A percentile compares a stretch with the other conserved stretches of the same genome.
phyloP scores from a whole-genome alignment of 2,329 filamentous ascomycete genomes.

The Lachnellula subtilissima region DNA sequence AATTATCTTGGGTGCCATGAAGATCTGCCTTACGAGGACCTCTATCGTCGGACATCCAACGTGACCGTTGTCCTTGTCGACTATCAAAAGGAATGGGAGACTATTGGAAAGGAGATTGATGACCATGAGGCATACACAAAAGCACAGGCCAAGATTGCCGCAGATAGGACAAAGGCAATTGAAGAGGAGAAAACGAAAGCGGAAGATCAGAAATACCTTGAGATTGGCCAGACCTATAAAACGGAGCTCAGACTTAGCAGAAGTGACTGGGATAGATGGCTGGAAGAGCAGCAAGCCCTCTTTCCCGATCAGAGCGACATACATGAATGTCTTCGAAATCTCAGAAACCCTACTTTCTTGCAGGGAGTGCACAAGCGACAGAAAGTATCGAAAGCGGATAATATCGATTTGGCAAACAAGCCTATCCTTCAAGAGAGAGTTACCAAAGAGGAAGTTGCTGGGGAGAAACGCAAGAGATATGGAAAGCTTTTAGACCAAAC shows the following conservation, averaged over 20 bases:
- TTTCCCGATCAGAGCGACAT: constrained; percentile 3
- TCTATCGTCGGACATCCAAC: constrained; percentile 22
- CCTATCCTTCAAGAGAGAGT: constrained; percentile 19
- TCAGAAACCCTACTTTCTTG: constrained; percentile 5
- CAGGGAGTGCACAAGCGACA: constrained; percentile 10
- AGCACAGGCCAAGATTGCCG: constrained; percentile 12
- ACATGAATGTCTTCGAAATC: constrained; percentile 8
- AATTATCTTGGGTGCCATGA: constrained; percentile 22
- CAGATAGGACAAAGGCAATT: constrained; percentile 10
- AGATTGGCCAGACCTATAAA: constrained; percentile 2
- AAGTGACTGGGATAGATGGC: constrained; percentile 8
- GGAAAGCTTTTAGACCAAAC: constrained; percentile 21
- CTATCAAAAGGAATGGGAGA: constrained; percentile 27
- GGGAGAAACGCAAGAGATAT: constrained; percentile 20
- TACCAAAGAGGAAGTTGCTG: constrained; percentile 23
- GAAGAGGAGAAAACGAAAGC: constrained; percentile 16
- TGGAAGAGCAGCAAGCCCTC: constrained; percentile 7
- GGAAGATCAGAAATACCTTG: constrained; percentile 14
- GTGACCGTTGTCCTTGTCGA: constrained; percentile 17
- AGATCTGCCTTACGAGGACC: constrained; percentile 21
- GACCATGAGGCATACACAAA: constrained; percentile 19
- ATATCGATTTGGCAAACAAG: constrained; percentile 17
- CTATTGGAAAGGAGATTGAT: constrained; percentile 22
- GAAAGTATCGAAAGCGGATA: constrained; percentile 9
- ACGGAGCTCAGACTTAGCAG: constrained; percentile 8